Conservation (phyloP, 1,139 yeast genomes). For the Scheffersomyces cryptocercus region DNA sequence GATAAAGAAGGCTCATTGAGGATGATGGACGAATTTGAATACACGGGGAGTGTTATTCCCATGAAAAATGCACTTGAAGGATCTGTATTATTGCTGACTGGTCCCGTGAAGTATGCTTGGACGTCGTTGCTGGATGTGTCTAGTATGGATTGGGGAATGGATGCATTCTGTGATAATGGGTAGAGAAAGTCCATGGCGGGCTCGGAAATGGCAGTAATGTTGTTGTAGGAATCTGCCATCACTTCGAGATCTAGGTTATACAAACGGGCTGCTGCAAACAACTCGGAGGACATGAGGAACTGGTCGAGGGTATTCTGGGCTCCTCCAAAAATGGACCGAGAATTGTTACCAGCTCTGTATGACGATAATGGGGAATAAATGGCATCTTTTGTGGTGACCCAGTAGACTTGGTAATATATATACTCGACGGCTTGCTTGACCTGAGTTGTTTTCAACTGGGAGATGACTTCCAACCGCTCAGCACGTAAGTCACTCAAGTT, state of each 20-base stretch:
- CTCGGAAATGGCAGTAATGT: conserved; percentile 27
- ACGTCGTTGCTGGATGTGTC: conserved; percentile 17
- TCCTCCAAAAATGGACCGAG: conserved; percentile 38
- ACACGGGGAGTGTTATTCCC: conserved; percentile 70
- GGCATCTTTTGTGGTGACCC: conserved; percentile 64
- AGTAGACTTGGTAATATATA: conserved; percentile 67
- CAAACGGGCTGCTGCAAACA: conserved; percentile 64
- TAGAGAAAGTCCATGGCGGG: conserved; percentile 44
- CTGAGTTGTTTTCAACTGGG: conserved; percentile 80
- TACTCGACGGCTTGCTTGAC: conserved; percentile 65
- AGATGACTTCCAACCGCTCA: conserved; percentile 73
- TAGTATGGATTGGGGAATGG: conserved; percentile 40
- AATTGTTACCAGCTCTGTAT: conserved; percentile 70
- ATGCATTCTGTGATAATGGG: conserved; percentile 49
- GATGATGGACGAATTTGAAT: conserved; percentile 70
- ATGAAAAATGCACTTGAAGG: conserved; percentile 36
- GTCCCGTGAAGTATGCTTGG: conserved; percentile 59
- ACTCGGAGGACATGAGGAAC: conserved; percentile 62
- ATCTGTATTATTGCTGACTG: conserved; percentile 42
- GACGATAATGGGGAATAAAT: conserved; percentile 61
- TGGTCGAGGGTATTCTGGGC: conserved; percentile 55
- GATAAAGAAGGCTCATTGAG: conserved; percentile 57
- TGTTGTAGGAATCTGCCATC: conserved; percentile 36
- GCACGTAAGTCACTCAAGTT: conserved; percentile 64
- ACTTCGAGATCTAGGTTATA: conserved; percentile 56